Base-by-base conservation (phyloP, 768 basidiomycete genomes). In the Chalciporus sphaerocephalus region DNA sequence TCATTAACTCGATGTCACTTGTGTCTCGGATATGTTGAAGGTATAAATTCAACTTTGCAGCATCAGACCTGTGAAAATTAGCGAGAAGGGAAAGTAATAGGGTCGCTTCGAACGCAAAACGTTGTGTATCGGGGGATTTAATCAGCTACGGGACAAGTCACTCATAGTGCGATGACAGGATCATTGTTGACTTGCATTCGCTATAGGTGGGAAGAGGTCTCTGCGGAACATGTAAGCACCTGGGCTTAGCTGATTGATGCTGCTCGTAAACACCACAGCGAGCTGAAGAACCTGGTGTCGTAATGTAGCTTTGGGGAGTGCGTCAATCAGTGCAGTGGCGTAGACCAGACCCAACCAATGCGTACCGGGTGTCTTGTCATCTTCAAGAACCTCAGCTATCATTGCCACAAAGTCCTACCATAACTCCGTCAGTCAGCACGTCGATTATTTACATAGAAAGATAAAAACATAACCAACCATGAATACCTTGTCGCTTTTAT, bases 51-150 rank as follows among this genome's bases (percentile, higher is more conserved):
- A 84, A 71, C 51, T 75, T 82, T 9, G 81, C 78, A 9, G 81
- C 82, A 55, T 85, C 83, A 0, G 82, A 83, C 55, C 80, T 83
- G 59, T 86, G 85, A 58, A 80, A 87, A 54, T 84, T 85, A 42
- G 79, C 79, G 2, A 87, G 72, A 25, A 85, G 62, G 10, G 78
- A 70, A n/a, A 85, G 70, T 6, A 87, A 65, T 6, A 85, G 65
- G 0, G 72, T 64, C 1, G 80, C 78, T 55, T 85, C 82, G 43
- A 83, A 80, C 1, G 80, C 73, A 56, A 66, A 83, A 39, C 71
- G 68, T 50, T 75, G 74, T 4, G 75, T 84, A 17, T 76, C 74
- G 2, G 72, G 74, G 9, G 71, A 70, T 48, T 73, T 81, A 22
- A 84, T 71, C 25, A 84, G 66, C 85, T 85, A 37, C 6, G 10